phyloP scores from a whole-genome alignment of 2,329 filamentous ascomycete species.

The Penicillium sp. region DNA sequence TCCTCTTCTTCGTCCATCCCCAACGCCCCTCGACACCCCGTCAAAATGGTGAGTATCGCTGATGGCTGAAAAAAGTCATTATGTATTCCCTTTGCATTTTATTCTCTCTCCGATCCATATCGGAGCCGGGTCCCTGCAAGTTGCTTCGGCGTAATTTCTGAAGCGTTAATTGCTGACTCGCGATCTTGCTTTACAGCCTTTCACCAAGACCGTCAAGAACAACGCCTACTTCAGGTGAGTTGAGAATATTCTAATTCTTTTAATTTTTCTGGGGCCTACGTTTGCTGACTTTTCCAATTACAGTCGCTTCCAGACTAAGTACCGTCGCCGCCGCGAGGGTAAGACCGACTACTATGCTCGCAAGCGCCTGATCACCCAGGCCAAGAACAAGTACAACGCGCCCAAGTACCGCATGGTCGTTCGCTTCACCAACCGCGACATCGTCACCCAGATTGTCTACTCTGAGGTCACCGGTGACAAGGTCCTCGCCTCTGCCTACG shows the following conservation, averaged over 20 bases:
- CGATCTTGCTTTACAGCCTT: constrained; percentile 63
- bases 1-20: constrained; percentile 33
- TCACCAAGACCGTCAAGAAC: constrained; percentile 96
- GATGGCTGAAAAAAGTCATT: constrained; percentile 23
- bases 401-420: constrained; percentile 99
- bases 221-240: constrained; percentile 97
- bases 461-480: constrained; percentile 98
- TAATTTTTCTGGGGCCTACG: neutral
- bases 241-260: neutral
- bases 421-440: constrained; percentile 99
- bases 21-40: constrained; percentile 33
- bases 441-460: constrained; percentile 94
- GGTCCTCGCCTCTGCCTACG: constrained; percentile 88
- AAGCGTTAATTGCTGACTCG: constrained; percentile 99
- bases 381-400: constrained; percentile 99
- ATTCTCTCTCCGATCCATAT: constrained; percentile 15
- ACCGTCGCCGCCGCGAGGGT: constrained; percentile 90
- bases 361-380: constrained; percentile 99
- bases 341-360: constrained; percentile 99
- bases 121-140: constrained; percentile 78
- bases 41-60: constrained; percentile 45
- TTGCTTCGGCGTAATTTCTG: constrained; percentile 92
- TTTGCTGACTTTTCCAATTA: constrained; percentile 14
- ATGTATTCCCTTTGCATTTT: constrained; percentile 14
- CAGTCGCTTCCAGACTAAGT: constrained; percentile 99